These are phyloP conservation scores for Lippia alba DNA, from an alignment of 305 asterid genomes.

Conservation along the genomic window DNA sequence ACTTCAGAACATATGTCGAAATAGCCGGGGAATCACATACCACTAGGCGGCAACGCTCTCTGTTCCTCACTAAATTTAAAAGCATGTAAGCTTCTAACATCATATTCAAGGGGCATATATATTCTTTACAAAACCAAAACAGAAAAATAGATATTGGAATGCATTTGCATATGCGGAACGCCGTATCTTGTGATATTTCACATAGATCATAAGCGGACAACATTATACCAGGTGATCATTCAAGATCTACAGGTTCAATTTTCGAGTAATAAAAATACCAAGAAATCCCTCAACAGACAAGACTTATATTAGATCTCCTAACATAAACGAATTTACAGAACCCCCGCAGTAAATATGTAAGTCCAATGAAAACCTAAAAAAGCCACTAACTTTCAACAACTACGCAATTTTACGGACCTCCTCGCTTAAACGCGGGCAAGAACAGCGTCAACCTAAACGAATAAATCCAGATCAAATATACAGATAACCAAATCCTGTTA, in stretches of 20 bases:
- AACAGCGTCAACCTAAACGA: background rate
- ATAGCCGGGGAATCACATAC: background rate
- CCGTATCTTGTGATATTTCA: too few species aligned
- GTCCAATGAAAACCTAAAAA: slow-evolving; percentile 8
- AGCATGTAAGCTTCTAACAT: too few species aligned
- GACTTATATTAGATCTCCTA: background rate
- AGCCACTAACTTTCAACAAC: slow-evolving; percentile 5
- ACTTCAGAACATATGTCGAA: background rate
- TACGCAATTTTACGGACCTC: background rate
- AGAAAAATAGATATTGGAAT: too few species aligned
- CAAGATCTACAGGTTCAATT: background rate
- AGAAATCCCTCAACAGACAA: background rate
- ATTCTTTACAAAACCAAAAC: too few species aligned
- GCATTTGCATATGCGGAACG: too few species aligned
- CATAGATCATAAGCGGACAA: too few species aligned
- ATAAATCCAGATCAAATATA: slow-evolving; percentile 2
- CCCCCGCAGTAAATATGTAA: background rate
- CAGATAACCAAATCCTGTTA: background rate
- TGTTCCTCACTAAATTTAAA: too few species aligned
- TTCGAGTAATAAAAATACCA: background rate
- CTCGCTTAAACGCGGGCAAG: background rate
- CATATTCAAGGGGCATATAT: too few species aligned
- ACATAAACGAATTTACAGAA: background rate
- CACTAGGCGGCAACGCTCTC: background rate
- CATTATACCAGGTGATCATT: background rate